Conservation (phyloP, 2,329 filamentous ascomycete genomes). For the Arthrobotrys entomopaga region DNA sequence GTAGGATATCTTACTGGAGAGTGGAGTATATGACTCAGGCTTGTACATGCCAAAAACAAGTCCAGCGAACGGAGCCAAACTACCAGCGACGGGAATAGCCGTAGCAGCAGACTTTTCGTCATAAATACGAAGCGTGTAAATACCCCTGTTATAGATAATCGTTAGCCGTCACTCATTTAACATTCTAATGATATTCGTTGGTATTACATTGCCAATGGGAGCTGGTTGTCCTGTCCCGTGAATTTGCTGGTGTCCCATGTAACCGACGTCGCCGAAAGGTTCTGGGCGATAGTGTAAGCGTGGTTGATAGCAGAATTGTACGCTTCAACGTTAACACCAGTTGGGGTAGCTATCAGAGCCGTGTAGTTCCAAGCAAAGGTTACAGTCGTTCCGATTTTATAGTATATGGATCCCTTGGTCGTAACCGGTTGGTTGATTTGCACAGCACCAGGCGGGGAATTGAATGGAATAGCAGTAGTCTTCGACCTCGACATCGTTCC, state of each 20-base stretch:
- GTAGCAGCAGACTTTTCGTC: constrained; percentile 69
- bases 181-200: constrained; percentile 40
- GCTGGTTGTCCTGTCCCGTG: constrained; percentile 18
- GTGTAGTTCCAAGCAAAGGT: constrained; percentile 78
- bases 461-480: constrained; percentile 18
- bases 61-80: constrained; percentile 67
- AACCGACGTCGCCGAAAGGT: constrained; percentile 67
- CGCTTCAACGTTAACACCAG: constrained; percentile 71
- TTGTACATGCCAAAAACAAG: constrained; percentile 73
- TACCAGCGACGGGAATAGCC: constrained; percentile 68
- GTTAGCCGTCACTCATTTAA: not conserved
- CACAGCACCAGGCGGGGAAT: constrained; percentile 67
- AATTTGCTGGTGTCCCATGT: constrained; percentile 70
- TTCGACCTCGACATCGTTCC: constrained; percentile 12
- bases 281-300: constrained; percentile 70
- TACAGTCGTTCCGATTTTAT: constrained; percentile 72
- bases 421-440: constrained; percentile 70
- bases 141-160: constrained; percentile 63
- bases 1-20: constrained; percentile 64
- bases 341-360: constrained; percentile 69
- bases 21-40: constrained; percentile 66
- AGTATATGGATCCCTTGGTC: constrained; percentile 67
- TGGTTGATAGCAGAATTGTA: constrained; percentile 70
- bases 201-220: constrained; percentile 63
- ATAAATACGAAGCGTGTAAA: constrained; percentile 68